Percentiles rank a stretch among this genome's conserved stretches.
Conservation (phyloP, 75 land plant genomes). For the Pinus albicaulis region DNA sequence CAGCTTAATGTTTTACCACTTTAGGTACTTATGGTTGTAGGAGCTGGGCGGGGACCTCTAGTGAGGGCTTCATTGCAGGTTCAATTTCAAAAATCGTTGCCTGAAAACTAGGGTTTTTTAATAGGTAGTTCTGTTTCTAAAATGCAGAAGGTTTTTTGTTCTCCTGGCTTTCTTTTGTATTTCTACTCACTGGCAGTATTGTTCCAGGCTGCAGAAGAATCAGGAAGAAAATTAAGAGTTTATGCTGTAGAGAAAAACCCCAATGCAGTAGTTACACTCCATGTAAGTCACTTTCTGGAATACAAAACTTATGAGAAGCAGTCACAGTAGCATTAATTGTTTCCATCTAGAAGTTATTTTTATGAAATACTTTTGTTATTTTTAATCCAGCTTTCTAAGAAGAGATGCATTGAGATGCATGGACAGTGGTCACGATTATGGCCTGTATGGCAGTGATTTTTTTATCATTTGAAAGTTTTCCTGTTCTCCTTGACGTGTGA, state of each 20-base stretch:
- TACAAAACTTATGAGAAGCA: no score
- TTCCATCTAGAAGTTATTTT: no score
- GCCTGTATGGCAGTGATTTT: no score
- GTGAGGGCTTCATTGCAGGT: constrained; percentile 88
- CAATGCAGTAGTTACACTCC: constrained; percentile 97
- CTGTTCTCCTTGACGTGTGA: no score
- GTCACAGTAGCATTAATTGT: no score
- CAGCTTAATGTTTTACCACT: neutral
- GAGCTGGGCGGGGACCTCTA: constrained; percentile 97
- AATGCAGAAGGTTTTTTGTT: neutral
- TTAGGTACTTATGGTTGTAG: constrained; percentile 98
- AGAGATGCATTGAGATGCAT: no score
- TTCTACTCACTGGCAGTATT: neutral
- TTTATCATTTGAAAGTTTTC: no score
- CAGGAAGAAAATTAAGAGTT: constrained; percentile 76
- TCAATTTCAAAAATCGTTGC: no score
- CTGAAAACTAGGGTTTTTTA: neutral
- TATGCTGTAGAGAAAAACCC: constrained; percentile 99
- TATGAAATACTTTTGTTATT: no score
- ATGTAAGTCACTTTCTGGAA: constrained; percentile 46
- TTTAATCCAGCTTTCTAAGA: no score
- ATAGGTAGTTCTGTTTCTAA: neutral
- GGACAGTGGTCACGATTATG: no score
- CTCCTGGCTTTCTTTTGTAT: neutral
- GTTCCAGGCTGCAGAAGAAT: constrained; percentile 84